Percentiles rank a stretch among this genome's conserved stretches.
phyloP scores from a whole-genome alignment of 108 stramenopile genomes.

The Phaeodactylum tricornutum region DNA sequence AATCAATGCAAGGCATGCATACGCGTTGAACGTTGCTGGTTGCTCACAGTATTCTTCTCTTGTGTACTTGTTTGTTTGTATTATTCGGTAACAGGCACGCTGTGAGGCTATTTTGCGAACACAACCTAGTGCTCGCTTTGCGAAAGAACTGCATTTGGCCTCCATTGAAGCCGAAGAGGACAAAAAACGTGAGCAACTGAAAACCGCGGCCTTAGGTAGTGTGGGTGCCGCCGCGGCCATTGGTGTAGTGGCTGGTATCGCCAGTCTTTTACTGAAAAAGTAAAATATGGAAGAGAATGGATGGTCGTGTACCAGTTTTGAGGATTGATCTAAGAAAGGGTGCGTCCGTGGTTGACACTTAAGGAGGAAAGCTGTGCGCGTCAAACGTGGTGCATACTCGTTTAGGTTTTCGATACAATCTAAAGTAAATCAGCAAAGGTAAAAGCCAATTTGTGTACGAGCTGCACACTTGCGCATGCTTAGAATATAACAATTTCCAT shows the following conservation, averaged over 20 bases:
- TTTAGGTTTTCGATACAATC: no score
- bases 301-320: no score
- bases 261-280: constrained; percentile 27
- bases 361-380: no score
- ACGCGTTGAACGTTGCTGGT: background rate
- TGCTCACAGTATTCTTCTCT: background rate
- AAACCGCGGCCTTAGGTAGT: constrained; percentile 63
- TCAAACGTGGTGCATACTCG: no score
- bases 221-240: constrained; percentile 59
- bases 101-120: constrained; percentile 70
- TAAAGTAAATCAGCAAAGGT: no score
- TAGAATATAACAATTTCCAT: no score
- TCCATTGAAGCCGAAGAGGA: constrained; percentile 58
- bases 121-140: constrained; percentile 49
- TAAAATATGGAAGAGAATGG: constrained; percentile 19
- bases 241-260: constrained; percentile 40
- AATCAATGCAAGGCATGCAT: no score
- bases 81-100: constrained; percentile 16
- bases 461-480: no score
- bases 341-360: no score
- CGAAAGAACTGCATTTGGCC: constrained; percentile 71
- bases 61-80: constrained; percentile 2
- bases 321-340: no score
- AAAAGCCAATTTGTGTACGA: no score
- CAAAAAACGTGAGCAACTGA: constrained; percentile 39